Conservation (phyloP, 108 stramenopile species). For the Cylindrotheca closterium region DNA sequence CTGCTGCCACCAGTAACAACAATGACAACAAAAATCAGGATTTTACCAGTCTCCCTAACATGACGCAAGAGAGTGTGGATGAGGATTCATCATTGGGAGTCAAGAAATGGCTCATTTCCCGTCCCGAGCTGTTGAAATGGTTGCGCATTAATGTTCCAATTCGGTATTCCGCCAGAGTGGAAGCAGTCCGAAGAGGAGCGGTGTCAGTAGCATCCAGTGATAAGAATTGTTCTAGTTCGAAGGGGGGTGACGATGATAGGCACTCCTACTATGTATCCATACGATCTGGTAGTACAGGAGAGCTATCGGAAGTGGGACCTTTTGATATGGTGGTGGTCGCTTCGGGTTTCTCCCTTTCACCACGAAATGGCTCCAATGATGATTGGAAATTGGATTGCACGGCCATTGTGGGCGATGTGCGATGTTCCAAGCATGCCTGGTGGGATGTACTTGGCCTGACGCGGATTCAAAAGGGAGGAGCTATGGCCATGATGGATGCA, state of each 20-base stretch:
- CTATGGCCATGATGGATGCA: slow-evolving; percentile 20
- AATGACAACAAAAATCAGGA: not conserved
- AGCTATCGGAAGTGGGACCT: slow-evolving; percentile 4
- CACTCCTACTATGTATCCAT: not conserved
- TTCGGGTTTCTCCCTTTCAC: slow-evolving; percentile 8
- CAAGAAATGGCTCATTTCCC: not conserved
- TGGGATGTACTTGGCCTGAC: not conserved
- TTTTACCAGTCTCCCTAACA: no score
- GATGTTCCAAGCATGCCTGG: slow-evolving; percentile 1
- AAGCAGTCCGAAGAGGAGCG: not conserved
- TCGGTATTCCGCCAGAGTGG: not conserved
- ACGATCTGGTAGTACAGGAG: not conserved
- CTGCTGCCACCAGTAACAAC: not conserved
- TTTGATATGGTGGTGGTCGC: slow-evolving; percentile 18
- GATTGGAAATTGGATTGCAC: not conserved
- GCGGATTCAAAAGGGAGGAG: slow-evolving; percentile 13
- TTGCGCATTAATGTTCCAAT: slow-evolving; percentile 4
- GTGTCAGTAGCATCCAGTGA: not conserved
- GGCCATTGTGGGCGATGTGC: slow-evolving; percentile 18
- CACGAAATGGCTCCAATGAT: not conserved
- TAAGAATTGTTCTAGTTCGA: not conserved
- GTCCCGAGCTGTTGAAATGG: slow-evolving; percentile 13
- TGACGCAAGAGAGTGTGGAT: not conserved
- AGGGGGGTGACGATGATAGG: not conserved
- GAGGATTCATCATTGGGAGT: not conserved